These are phyloP conservation scores for Trametes coccinea DNA, from an alignment of 768 basidiomycete species.

Conservation along the genomic window DNA sequence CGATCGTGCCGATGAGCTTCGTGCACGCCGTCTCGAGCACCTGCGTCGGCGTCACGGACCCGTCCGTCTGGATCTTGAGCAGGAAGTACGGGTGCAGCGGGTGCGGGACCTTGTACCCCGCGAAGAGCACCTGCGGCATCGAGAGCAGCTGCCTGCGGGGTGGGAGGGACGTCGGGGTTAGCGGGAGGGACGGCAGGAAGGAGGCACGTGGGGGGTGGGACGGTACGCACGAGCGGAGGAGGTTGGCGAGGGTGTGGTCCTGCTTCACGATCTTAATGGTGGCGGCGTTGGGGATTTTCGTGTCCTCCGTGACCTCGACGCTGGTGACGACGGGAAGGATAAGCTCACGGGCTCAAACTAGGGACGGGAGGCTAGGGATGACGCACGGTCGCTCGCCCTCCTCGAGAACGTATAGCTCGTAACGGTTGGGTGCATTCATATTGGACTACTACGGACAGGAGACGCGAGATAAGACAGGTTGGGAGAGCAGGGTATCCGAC, in stretches of 20 bases:
- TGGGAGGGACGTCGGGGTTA: background rate
- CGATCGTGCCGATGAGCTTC: constrained; percentile 65
- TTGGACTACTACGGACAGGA: constrained; percentile 14
- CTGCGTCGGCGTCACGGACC: constrained; percentile 75
- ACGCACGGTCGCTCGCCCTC: constrained; percentile 94
- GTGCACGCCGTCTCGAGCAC: constrained; percentile 83
- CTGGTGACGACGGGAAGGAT: constrained; percentile 41
- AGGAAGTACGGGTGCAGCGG: constrained; percentile 93
- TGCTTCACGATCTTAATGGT: constrained; percentile 94
- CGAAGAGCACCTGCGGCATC: constrained; percentile 88
- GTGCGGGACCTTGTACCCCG: constrained; percentile 97
- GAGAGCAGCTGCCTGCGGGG: constrained; percentile 78
- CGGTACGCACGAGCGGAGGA: constrained; percentile 84
- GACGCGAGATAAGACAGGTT: background rate
- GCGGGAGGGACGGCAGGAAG: background rate
- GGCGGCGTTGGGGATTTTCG: constrained; percentile 96
- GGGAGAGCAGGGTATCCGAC: background rate
- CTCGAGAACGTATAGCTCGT: constrained; percentile 87
- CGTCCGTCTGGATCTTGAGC: constrained; percentile 95
- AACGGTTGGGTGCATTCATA: constrained; percentile 96
- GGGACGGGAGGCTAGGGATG: background rate
- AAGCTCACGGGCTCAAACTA: constrained; percentile 14
- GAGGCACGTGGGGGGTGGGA: background rate
- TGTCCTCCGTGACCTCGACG: constrained; percentile 90
- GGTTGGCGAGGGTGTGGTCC: constrained; percentile 94